Conservation (phyloP, 257 asterid species). For the Eucommia ulmoides region DNA sequence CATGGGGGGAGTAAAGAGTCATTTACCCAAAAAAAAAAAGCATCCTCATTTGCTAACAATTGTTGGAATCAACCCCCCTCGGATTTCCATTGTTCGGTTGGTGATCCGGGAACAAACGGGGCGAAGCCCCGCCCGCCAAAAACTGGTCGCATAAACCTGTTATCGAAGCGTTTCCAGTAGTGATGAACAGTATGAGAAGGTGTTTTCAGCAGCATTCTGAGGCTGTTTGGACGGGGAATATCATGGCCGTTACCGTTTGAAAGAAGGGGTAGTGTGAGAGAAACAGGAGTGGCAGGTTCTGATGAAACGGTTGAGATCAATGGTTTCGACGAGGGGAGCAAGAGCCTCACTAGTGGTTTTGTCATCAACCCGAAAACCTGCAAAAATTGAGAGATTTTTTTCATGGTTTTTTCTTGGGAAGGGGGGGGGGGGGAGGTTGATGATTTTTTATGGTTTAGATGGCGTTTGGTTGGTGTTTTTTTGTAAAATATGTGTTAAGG, state of each 20-base stretch:
- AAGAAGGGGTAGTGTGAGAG: conserved; percentile 60
- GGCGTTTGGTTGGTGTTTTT: background rate
- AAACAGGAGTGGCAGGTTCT: conserved; percentile 50
- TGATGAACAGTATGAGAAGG: conserved; percentile 77
- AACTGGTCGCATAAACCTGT: conserved; percentile 90
- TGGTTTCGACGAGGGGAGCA: conserved; percentile 45
- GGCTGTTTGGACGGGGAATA: conserved; percentile 59
- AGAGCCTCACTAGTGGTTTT: conserved; percentile 54
- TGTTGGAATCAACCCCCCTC: too few relatives aligned
- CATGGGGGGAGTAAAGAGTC: too few relatives aligned
- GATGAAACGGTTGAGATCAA: conserved; percentile 50
- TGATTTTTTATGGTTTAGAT: background rate
- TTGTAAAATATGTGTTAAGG: background rate
- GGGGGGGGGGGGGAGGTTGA: background rate
- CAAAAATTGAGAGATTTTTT: too few relatives aligned
- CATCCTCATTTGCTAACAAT: too few relatives aligned
- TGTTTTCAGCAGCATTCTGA: conserved; percentile 63
- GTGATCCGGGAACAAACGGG: conserved; percentile 77
- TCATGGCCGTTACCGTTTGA: conserved; percentile 28
- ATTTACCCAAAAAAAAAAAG: too few relatives aligned
- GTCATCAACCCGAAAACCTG: conserved; percentile 94
- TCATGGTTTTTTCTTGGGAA: background rate
- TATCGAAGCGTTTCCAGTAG: conserved; percentile 88
- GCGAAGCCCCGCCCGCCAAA: conserved; percentile 98
- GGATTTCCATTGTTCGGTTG: conserved; percentile 42